Evolutionary conservation across 176 grass and related monocot species (phyloP).

Genomic region (Bromus sterilis): DNA sequence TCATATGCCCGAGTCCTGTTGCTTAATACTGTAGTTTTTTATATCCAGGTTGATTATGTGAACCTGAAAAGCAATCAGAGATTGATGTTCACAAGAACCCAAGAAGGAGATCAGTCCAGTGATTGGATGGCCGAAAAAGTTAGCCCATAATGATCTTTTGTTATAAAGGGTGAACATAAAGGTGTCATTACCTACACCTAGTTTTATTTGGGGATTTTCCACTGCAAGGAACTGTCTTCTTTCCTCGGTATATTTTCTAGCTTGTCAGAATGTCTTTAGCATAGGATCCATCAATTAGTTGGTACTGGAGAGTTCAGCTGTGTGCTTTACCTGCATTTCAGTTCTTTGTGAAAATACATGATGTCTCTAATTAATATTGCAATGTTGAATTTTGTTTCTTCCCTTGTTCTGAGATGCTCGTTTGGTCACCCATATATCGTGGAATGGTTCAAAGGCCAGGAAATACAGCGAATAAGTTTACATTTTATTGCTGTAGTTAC

Average conservation of each 20-base stretch:
- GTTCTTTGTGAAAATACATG: not conserved
- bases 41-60: conserved; percentile 73
- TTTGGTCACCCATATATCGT: not conserved
- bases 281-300: not conserved
- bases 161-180: not conserved
- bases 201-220: not conserved
- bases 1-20: not conserved
- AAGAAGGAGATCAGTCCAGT: conserved; percentile 22
- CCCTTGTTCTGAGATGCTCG: not conserved
- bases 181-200: not conserved
- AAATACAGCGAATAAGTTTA: not conserved
- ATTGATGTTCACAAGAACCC: conserved; percentile 53
- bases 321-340: not conserved
- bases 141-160: conserved; percentile 27
- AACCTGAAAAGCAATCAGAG: conserved; percentile 85
- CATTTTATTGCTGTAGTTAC: no score
- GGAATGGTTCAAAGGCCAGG: not conserved
- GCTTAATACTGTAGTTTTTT: not conserved
- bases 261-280: not conserved
- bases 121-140: conserved; percentile 52
- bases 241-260: not conserved
- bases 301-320: not conserved
- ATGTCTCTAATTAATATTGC: not conserved
- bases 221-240: conserved; percentile 2
- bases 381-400: not conserved